Percentiles rank a stretch among this genome's conserved stretches.
Evolutionary conservation across 192 early-diverging fungal genomes (phyloP).

Genomic region (Backusella morwellensis): DNA sequence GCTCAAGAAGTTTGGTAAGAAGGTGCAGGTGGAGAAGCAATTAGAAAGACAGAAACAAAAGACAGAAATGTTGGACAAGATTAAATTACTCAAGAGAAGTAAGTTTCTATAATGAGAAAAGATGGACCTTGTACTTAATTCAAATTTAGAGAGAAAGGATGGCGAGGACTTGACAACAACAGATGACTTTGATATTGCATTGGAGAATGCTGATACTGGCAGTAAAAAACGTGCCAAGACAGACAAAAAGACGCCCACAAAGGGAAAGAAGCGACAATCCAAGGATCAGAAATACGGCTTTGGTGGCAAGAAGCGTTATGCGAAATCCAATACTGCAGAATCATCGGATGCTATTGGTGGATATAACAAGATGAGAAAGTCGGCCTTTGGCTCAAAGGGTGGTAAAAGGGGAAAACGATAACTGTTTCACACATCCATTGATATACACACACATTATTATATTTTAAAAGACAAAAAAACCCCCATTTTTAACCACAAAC

Average conservation of each 20-base stretch:
- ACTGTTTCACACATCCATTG: neutral
- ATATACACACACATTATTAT: neutral
- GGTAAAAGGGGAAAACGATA: neutral
- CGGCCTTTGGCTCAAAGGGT: neutral
- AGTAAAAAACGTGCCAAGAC: slow-evolving; percentile 23
- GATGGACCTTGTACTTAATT: too few relatives aligned
- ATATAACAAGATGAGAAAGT: slow-evolving; percentile 17
- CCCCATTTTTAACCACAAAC: neutral
- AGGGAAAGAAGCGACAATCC: slow-evolving; percentile 46
- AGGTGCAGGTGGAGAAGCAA: slow-evolving; percentile 92
- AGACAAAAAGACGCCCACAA: slow-evolving; percentile 9
- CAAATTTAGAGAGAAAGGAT: slow-evolving; percentile 48
- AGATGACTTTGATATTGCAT: slow-evolving; percentile 72
- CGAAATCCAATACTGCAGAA: slow-evolving; percentile 80
- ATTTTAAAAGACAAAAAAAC: neutral
- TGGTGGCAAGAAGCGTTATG: slow-evolving; percentile 81
- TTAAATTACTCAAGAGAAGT: slow-evolving; percentile 87
- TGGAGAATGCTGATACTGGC: slow-evolving; percentile 44
- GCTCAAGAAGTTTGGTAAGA: slow-evolving; percentile 96
- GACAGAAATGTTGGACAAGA: slow-evolving; percentile 87
- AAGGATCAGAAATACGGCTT: slow-evolving; percentile 91
- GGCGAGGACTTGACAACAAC: slow-evolving; percentile 44
- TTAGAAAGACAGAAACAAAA: slow-evolving; percentile 86
- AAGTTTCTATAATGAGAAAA: slow-evolving; percentile 35
- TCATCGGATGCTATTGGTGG: slow-evolving; percentile 69